Evolutionary conservation across 805 yeast genomes (phyloP), one percentile per base, ranked within the genome.

Genomic region (Saturnispora bothae): DNA sequence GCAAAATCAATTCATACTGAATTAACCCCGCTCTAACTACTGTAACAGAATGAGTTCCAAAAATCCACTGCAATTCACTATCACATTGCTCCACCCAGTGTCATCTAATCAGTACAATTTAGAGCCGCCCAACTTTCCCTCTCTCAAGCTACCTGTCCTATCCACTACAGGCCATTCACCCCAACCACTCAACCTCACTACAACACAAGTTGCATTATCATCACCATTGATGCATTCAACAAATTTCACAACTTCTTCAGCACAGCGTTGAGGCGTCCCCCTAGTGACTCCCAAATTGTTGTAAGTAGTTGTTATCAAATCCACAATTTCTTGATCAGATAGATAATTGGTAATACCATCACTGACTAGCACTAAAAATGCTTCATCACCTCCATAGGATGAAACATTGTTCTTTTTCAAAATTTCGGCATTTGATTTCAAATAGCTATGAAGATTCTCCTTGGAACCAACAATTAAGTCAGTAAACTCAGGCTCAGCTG

Each of bases 121-220:
- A n/a, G 28, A 6, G n/a, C 28, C 28, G 22, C 40, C 40, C 51
- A 61, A 52, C 48, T 83, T 69, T 42, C 78, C 78, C 56, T 83
- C 95, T 45, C 98, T 68, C 40, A 74, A 57, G 32, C 68, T 71
- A 1, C 96, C 96, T 1, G 96, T 85, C 34, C 94, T 63, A 60
- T 89, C 97, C 4, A 66, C 52, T 40, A 71, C 60, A 6, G 92
- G 89, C 96, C 98, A 92, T 39, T 76, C 71, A 5, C 95, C 96
- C 98, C 98, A 92, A 8, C 95, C 95, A 26, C 71, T 68, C 40
- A 92, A 63, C 42, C 94, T 65, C 9, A 89, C 59, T 4, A 92
- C 83, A 44, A 81, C 52, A 54, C 96, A 85, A 3, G 96, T 85
- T n/a, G 97, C 94, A 59, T 92, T 92, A 56, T 92, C 98, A 50